A percentile compares a stretch with the other conserved stretches of the same genome.
These are phyloP conservation scores for Alternaria arborescens DNA, from an alignment of 2,329 filamentous ascomycete genomes.

Conservation along the genomic window DNA sequence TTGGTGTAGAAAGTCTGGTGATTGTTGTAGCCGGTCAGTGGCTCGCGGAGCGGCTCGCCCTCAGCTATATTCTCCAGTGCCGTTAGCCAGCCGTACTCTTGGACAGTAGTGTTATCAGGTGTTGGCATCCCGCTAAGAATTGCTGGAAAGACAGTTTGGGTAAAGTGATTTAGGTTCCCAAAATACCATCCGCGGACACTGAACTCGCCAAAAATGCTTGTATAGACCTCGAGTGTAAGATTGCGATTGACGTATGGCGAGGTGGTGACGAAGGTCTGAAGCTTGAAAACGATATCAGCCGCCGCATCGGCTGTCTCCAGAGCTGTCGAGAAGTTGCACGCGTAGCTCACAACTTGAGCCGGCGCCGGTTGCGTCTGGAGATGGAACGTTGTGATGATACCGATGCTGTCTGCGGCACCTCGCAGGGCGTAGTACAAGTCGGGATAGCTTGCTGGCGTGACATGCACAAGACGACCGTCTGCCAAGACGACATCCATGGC, in stretches of 20 bases:
- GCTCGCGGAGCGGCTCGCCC: conserved; percentile 14
- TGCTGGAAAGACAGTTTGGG: neutral
- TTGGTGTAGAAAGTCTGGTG: conserved; percentile 15
- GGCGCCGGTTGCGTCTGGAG: conserved; percentile 34
- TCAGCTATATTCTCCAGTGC: conserved; percentile 13
- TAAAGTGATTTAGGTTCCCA: conserved; percentile 2
- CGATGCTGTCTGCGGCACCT: conserved; percentile 7
- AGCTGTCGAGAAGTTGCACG: conserved; percentile 1
- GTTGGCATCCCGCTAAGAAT: conserved; percentile 7
- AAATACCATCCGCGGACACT: conserved; percentile 13
- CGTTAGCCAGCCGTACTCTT: neutral
- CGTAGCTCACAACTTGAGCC: conserved; percentile 6
- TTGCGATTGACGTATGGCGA: conserved; percentile 8
- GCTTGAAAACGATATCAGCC: conserved; percentile 6
- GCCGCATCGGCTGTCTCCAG: conserved; percentile 2
- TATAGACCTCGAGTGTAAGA: conserved; percentile 10
- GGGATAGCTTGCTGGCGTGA: neutral
- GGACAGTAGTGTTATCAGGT: conserved; percentile 7
- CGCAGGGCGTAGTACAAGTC: conserved; percentile 7
- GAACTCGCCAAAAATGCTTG: conserved; percentile 6
- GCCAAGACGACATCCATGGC: conserved; percentile 9
- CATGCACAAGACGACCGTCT: neutral
- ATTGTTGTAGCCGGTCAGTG: conserved; percentile 9
- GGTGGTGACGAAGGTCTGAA: conserved; percentile 6
- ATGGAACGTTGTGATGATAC: conserved; percentile 41